Percentiles rank a stretch among this genome's conserved stretches.
phyloP scores from a whole-genome alignment of 1,284 basidiomycete species.

The Coriolopsis trogii region DNA sequence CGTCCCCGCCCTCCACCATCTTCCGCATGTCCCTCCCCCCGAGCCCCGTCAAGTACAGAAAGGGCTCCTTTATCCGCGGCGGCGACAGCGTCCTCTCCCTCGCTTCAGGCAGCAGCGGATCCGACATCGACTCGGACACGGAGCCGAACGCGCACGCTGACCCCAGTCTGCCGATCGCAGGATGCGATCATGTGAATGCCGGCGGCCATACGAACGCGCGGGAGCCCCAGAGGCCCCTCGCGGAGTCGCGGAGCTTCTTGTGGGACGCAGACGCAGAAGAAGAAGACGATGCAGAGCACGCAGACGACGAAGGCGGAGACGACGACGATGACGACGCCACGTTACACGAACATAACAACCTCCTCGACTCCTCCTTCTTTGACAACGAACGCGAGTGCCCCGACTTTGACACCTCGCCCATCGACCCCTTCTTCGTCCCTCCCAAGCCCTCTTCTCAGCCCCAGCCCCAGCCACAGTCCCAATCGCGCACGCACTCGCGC shows the following conservation, averaged over 20 bases:
- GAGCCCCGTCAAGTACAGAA: neutral
- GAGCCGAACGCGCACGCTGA: too few species aligned
- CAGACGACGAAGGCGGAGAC: too few species aligned
- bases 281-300: too few species aligned
- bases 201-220: neutral
- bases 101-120: too few species aligned
- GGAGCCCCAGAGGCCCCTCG: neutral
- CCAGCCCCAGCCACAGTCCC: neutral
- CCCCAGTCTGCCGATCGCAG: too few species aligned
- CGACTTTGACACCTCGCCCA: conserved; percentile 2
- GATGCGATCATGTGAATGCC: neutral
- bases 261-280: too few species aligned
- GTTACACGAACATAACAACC: conserved; percentile 1
- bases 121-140: too few species aligned
- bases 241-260: conserved; percentile 10
- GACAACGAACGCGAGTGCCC: conserved; percentile 6
- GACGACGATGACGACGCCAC: neutral
- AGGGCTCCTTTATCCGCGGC: too few species aligned
- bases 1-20: conserved; percentile 20
- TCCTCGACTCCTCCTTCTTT: too few species aligned
- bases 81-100: too few species aligned
- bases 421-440: conserved; percentile 8
- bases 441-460: neutral
- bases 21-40: conserved; percentile 22
- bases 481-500: neutral